Evolutionary conservation across 305 asterid genomes (phyloP).

Genomic region (Salvia sclarea): DNA sequence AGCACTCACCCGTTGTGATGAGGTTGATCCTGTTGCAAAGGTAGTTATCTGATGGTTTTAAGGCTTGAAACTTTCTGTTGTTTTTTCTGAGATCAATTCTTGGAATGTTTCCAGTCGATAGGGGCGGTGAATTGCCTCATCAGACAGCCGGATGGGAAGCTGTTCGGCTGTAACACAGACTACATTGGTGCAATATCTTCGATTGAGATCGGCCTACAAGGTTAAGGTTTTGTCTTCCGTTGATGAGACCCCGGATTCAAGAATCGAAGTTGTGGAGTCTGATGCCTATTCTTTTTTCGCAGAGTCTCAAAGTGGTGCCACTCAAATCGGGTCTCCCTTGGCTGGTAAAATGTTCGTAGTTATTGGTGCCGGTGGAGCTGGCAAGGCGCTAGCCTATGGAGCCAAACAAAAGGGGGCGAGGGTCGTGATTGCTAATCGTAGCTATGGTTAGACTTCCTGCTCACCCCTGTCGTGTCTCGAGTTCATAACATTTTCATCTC

Average conservation of each 20-base stretch:
- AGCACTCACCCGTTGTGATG: slow-evolving; percentile 69
- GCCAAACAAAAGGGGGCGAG: slow-evolving; percentile 95
- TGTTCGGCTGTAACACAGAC: slow-evolving; percentile 93
- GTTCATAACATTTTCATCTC: neutral
- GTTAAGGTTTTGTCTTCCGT: slow-evolving; percentile 49
- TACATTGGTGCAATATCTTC: slow-evolving; percentile 92
- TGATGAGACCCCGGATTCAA: slow-evolving; percentile 3
- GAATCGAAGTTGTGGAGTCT: slow-evolving; percentile 26
- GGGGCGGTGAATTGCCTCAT: slow-evolving; percentile 86
- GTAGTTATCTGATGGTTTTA: slow-evolving; percentile 39
- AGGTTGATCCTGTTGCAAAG: slow-evolving; percentile 89
- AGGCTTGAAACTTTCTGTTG: neutral
- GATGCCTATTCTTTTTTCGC: slow-evolving; percentile 26
- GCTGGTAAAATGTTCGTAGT: slow-evolving; percentile 80
- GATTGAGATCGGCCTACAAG: slow-evolving; percentile 78
- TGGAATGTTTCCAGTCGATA: slow-evolving; percentile 54
- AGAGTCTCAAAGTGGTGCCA: slow-evolving; percentile 43
- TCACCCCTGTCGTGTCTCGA: neutral
- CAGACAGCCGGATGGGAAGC: slow-evolving; percentile 73
- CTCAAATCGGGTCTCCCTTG: slow-evolving; percentile 57
- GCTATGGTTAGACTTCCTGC: slow-evolving; percentile 64
- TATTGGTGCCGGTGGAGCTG: slow-evolving; percentile 98
- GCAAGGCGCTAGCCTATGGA: slow-evolving; percentile 92
- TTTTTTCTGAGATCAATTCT: slow-evolving; percentile 26
- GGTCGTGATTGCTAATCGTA: slow-evolving; percentile 88